Base-by-base conservation (phyloP, 257 asterid genomes). In the Solanum chiquidenum region DNA sequence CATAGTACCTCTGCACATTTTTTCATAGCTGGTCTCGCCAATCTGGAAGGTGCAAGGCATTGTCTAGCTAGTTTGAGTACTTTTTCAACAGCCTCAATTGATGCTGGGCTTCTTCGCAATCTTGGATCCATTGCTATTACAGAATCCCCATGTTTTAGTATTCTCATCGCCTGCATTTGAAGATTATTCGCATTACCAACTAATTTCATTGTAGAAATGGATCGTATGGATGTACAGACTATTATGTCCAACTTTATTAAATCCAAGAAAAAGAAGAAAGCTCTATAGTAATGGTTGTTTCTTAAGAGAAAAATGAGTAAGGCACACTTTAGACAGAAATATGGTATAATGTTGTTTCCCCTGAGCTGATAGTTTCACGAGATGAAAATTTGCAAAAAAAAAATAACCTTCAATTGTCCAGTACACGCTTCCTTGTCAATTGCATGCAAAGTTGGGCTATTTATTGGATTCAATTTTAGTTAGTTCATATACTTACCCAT, bases 101-200 rank as follows among this genome's bases (percentile, higher is more conserved):
- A 90, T 37, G 93, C 91, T 35, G 89, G 87, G 86, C 86, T 93
- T 87, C 95, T 90, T 72, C 86, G 86, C 82, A 95, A 72, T 85
- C 94, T 93, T 85, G 94, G 93, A 89, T 95, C 98, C 98, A 95
- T 92, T 40, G 90, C 95, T 73, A 93, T 83, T 1, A 91, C 91
- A 7, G 86, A 91, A 86, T 94, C 95, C 34, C 91, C 92, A 3
- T 83, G 87, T 86, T 84, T 91, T n/a, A 95, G 76, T 85, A 83
- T 93, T 86, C 87, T 88, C 87, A 94, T 27, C 31, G 95, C 96
- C 98, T 95, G 91, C 79, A 72, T 72, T 72, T 18, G 13, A 72
- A 72, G 16, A 33, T 34, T 16, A 9, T 16, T 34, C 2, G 21
- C 77, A 31, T 71, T 16, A 71, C 13, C 77, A 18, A 34, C 80